These are phyloP conservation scores for Mycena haematopus DNA, from an alignment of 768 basidiomycete genomes.

Conservation along the genomic window DNA sequence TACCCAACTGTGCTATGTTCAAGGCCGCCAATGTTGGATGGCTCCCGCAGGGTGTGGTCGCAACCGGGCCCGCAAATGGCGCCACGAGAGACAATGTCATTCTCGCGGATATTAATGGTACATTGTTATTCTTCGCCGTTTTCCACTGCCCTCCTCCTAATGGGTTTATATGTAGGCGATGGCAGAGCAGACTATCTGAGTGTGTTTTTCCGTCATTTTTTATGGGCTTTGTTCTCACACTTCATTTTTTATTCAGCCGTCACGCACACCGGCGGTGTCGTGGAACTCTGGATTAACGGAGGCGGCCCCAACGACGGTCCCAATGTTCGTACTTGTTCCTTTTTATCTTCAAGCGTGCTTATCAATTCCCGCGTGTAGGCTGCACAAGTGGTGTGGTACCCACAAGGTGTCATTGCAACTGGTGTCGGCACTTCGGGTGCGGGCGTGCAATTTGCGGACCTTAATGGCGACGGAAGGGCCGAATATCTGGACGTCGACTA, in stretches of 20 bases:
- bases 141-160: no score
- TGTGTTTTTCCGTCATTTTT: not conserved
- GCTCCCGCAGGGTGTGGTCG: slow-evolving; percentile 3
- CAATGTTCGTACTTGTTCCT: no score
- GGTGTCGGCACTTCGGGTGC: no score
- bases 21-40: slow-evolving; percentile 4
- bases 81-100: slow-evolving; percentile 1
- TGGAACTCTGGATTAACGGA: slow-evolving; percentile 10
- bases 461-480: slow-evolving; percentile 4
- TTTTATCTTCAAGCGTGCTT: no score
- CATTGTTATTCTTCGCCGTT: not conserved
- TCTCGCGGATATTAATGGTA: slow-evolving; percentile 10
- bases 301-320: no score
- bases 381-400: no score
- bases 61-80: not conserved
- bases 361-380: no score
- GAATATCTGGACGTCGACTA: slow-evolving; percentile 15
- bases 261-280: slow-evolving; percentile 6
- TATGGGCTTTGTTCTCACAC: not conserved
- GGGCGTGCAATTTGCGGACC: no score
- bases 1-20: not conserved
- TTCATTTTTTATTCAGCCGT: not conserved
- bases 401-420: no score
- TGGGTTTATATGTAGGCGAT: slow-evolving; percentile 4
- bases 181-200: slow-evolving; percentile 8